A percentile compares a stretch with the other conserved stretches of the same genome.
phyloP scores from a whole-genome alignment of 441 rosid genomes.

The Croton setiger region DNA sequence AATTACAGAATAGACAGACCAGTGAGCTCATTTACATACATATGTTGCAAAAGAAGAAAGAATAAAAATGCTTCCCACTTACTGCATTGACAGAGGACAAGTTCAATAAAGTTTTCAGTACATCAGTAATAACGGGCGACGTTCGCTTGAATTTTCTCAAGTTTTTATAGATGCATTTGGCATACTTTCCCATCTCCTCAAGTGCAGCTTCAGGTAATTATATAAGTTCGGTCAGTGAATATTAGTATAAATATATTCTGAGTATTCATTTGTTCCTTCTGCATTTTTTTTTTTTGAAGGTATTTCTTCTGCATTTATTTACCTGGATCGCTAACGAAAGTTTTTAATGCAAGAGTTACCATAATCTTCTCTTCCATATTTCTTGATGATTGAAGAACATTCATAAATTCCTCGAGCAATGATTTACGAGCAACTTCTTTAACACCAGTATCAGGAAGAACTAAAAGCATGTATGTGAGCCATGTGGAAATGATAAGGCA shows the following conservation, averaged over 20 bases:
- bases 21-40: neutral
- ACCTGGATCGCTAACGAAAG: conserved; percentile 54
- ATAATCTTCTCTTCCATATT: conserved; percentile 63
- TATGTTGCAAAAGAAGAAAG: neutral
- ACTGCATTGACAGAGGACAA: conserved; percentile 55
- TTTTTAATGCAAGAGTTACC: conserved; percentile 54
- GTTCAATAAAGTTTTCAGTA: conserved; percentile 59
- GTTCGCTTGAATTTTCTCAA: conserved; percentile 52
- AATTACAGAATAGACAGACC: neutral
- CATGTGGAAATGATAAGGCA: conserved; percentile 58
- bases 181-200: conserved; percentile 50
- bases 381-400: conserved; percentile 61
- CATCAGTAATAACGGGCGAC: conserved; percentile 44
- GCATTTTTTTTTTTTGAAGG: neutral
- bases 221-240: neutral
- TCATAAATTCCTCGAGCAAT: conserved; percentile 53
- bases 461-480: conserved; percentile 55
- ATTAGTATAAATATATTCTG: neutral
- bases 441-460: conserved; percentile 57
- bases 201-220: conserved; percentile 39
- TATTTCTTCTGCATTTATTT: conserved; percentile 8
- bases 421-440: conserved; percentile 38
- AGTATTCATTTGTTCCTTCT: neutral
- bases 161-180: conserved; percentile 50
- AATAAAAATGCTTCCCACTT: conserved; percentile 25